Evolutionary conservation across 1,139 yeast genomes (phyloP).

Genomic region (Yamadazyma siamensis): DNA sequence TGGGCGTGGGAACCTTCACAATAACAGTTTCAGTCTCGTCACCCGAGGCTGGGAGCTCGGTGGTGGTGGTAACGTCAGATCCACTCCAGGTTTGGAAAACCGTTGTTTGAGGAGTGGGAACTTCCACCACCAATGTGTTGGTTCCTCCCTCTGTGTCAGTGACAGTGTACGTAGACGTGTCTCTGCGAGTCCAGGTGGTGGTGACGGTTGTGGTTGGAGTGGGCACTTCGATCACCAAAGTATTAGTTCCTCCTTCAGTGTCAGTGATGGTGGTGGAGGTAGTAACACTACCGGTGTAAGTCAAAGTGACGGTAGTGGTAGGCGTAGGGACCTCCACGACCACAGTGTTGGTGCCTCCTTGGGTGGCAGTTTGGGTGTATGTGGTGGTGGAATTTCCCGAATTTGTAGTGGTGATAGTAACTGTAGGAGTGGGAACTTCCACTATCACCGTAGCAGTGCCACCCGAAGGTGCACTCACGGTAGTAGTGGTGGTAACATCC

Average conservation of each 20-base stretch:
- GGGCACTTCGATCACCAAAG: slow-evolving; percentile 19
- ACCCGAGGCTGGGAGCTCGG: slow-evolving; percentile 5
- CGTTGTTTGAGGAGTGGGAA: not conserved
- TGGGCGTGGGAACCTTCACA: not conserved
- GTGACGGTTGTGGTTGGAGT: slow-evolving; percentile 9
- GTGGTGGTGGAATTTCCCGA: not conserved
- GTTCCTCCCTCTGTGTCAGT: slow-evolving; percentile 12
- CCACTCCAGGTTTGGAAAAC: not conserved
- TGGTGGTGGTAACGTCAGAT: not conserved
- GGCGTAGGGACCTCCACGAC: not conserved
- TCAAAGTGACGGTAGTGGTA: not conserved
- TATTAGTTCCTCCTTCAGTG: slow-evolving; percentile 10
- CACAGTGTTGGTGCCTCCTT: not conserved
- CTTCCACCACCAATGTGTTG: slow-evolving; percentile 5
- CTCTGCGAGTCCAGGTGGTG: slow-evolving; percentile 6
- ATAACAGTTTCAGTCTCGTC: slow-evolving; percentile 11
- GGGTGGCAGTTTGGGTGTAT: not conserved
- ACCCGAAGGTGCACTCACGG: not conserved
- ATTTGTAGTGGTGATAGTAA: not conserved
- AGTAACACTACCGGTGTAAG: not conserved
- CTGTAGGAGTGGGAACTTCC: not conserved
- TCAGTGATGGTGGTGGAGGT: not conserved
- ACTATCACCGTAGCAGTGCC: not conserved
- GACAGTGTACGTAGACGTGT: slow-evolving; percentile 6
- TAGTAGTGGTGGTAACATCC: not conserved